Evolutionary conservation across 179 eudicot species (phyloP).

Genomic region (Beta macrorhiza): DNA sequence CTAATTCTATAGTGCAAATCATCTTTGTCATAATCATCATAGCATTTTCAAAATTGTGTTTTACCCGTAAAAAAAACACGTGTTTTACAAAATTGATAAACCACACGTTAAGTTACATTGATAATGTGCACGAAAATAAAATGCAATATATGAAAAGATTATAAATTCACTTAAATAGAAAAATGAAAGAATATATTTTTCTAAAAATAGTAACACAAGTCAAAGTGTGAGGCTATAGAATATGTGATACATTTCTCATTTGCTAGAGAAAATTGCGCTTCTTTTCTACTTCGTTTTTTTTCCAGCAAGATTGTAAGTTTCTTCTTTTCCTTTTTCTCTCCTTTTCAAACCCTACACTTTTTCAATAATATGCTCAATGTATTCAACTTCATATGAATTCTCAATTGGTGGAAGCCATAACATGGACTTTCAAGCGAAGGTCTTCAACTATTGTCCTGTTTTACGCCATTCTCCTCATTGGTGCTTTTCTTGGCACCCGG

Average conservation of each 20-base stretch:
- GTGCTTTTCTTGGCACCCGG: constrained; percentile 34
- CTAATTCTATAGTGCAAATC: too few species aligned
- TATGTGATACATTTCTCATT: neutral
- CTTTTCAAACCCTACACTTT: neutral
- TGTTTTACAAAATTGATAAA: too few species aligned
- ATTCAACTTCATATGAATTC: constrained; percentile 21
- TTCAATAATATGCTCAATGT: neutral
- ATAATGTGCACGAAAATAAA: too few species aligned
- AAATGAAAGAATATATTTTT: neutral
- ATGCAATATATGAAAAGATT: too few species aligned
- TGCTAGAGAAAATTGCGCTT: constrained; percentile 27
- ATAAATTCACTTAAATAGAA: too few species aligned
- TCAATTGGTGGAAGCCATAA: constrained; percentile 20
- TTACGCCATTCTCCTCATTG: constrained; percentile 34
- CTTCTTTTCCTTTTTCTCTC: neutral
- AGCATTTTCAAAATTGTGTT: too few species aligned
- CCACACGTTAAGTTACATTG: too few species aligned
- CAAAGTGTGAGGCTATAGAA: neutral
- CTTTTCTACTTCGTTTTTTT: neutral
- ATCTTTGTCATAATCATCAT: too few species aligned
- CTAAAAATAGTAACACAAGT: constrained; percentile 16
- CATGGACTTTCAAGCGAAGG: constrained; percentile 36
- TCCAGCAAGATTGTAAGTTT: neutral
- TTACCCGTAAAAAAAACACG: too few species aligned
- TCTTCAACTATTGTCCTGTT: constrained; percentile 33